Base-by-base conservation (phyloP, 768 basidiomycete genomes). In the Guyanaporus albipodus region DNA sequence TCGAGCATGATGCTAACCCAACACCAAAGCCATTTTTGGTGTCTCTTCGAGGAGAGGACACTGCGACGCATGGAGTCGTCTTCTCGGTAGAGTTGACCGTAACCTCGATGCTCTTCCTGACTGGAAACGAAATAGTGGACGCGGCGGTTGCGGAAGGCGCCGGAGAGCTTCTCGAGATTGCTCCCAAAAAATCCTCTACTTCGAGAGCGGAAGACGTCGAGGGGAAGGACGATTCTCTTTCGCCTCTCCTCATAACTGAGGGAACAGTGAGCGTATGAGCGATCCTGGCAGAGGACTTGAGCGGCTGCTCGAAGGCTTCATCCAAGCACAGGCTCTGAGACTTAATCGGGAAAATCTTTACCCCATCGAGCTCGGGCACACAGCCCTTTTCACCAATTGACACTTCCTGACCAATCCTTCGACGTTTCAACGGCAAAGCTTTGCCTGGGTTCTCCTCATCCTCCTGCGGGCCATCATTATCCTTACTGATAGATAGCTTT, bases 41-140 rank as follows among this genome's bases (percentile, higher is more conserved):
- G 14, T 12, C 8, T 2, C 21, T 24, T 14, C 24, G 39, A 21
- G 15, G 24, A 19, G 28, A 26, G 4, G 34, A 21, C 9, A 11
- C 12, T 3, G 15, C 19, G 14, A 23, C 21, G 28, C 42, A 18
- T n/a, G 49, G 42, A 18, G 9, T 11, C 4, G 24, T 36, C 38
- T 61, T 61, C 8, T 26, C 35, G 31, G 18, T 7, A n/a, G n/a
- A n/a, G n/a, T n/a, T n/a, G n/a, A n/a, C n/a, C n/a, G 7, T 5
- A 7, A 19, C 26, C 15, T 48, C 42, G 8, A 46, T 11, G 17
- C 34, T 44, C 26, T 60, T 63, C 44, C 44, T 53, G 21, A 60
- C 48, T 1, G 61, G 54, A 28, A 63, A 63, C 6, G 56, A 33
- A 24, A 61, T 50, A 4, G 58, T 54, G 4, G 52, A 14, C 19